phyloP scores from a whole-genome alignment of 1,139 yeast species.

The Wickerhamomyces sp. region DNA sequence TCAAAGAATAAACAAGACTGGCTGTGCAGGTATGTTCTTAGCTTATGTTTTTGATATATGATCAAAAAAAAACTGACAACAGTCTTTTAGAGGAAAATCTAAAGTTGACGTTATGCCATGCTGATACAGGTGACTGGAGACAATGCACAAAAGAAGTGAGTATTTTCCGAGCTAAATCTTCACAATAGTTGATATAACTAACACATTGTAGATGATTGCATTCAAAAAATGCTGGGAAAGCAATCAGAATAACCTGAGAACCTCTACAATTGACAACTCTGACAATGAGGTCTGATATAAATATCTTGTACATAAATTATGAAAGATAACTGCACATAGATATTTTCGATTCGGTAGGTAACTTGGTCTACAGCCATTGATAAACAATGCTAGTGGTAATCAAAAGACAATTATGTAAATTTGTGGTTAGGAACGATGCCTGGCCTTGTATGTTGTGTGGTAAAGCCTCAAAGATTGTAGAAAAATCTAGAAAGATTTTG shows the following conservation, averaged over 20 bases:
- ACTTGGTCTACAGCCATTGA: too few relatives aligned
- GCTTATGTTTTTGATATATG: too few relatives aligned
- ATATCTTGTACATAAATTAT: not conserved
- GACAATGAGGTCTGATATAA: constrained; percentile 3
- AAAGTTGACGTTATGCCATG: constrained; percentile 67
- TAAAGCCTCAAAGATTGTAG: too few relatives aligned
- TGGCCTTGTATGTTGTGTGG: too few relatives aligned
- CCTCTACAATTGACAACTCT: constrained; percentile 25
- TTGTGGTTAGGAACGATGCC: constrained; percentile 1
- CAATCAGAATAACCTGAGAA: constrained; percentile 50
- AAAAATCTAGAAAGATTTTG: constrained; percentile 4
- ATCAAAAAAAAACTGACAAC: constrained; percentile 2
- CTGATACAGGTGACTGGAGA: constrained; percentile 80
- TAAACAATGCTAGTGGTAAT: too few relatives aligned
- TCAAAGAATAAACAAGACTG: constrained; percentile 64
- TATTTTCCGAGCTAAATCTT: constrained; percentile 5
- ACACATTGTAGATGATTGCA: constrained; percentile 40
- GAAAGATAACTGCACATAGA: not conserved
- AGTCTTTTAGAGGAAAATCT: constrained; percentile 48
- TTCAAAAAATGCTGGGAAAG: constrained; percentile 58
- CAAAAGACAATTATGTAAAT: too few relatives aligned
- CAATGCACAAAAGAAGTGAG: constrained; percentile 56
- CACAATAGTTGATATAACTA: not conserved
- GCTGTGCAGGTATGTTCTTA: constrained; percentile 47
- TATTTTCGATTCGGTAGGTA: too few relatives aligned